phyloP scores from a whole-genome alignment of 177 flowering plant genomes.

The Vitis hybrid region DNA sequence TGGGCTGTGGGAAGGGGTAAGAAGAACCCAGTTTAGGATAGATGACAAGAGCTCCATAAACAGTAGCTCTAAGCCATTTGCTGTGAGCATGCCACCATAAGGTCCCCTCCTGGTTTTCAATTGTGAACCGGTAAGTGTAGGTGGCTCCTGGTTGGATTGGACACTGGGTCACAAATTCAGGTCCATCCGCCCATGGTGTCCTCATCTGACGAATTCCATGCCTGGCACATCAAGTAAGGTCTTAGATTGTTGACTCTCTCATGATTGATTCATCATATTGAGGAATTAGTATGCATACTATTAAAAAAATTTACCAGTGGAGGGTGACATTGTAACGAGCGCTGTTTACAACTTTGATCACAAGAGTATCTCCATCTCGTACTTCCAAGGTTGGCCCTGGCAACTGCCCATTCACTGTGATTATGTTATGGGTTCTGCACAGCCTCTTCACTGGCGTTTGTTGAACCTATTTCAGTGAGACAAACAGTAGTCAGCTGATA shows the following conservation, averaged over 20 bases:
- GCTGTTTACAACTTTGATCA: slow-evolving; percentile 49
- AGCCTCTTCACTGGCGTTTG: slow-evolving; percentile 67
- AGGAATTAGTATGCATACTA: too few species aligned
- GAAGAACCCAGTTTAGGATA: slow-evolving; percentile 52
- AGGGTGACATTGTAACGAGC: slow-evolving; percentile 58
- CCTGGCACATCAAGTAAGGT: slow-evolving; percentile 22
- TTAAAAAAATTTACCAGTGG: slow-evolving; percentile 48
- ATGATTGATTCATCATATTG: too few species aligned
- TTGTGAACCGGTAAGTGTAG: slow-evolving; percentile 74
- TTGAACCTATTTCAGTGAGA: slow-evolving; percentile 37
- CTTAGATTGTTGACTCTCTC: neutral
- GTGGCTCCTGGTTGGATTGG: slow-evolving; percentile 68
- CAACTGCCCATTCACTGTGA: slow-evolving; percentile 71
- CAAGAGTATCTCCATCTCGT: slow-evolving; percentile 60
- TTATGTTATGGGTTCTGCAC: slow-evolving; percentile 53
- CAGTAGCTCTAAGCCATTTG: slow-evolving; percentile 77
- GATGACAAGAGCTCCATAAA: slow-evolving; percentile 76
- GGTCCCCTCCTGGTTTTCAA: slow-evolving; percentile 74
- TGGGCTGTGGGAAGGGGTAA: slow-evolving; percentile 61
- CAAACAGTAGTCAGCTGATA: too few species aligned
- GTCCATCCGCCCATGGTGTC: slow-evolving; percentile 89
- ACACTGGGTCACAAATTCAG: slow-evolving; percentile 70
- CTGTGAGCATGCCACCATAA: slow-evolving; percentile 92
- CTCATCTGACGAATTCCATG: slow-evolving; percentile 72
- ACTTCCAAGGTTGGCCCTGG: slow-evolving; percentile 72